phyloP scores from a whole-genome alignment of 2,329 filamentous ascomycete species.

The Neofusicoccum sp. region DNA sequence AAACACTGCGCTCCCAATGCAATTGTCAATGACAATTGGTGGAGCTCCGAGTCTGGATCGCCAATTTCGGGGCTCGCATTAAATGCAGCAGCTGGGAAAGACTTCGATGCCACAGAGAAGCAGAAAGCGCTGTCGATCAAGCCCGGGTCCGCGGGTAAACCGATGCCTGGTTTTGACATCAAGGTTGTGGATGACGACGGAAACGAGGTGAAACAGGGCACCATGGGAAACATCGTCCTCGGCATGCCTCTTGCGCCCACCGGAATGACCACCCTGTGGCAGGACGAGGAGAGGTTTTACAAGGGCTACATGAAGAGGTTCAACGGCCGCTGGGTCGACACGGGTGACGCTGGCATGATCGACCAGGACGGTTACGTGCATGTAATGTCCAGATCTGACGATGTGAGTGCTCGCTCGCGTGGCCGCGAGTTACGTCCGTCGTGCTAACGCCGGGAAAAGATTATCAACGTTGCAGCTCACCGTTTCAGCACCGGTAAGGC shows the following conservation, averaged over 20 bases:
- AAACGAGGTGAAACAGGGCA: conserved; percentile 65
- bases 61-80: conserved; percentile 66
- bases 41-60: conserved; percentile 69
- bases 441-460: conserved; percentile 31
- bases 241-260: conserved; percentile 79
- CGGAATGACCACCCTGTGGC: conserved; percentile 81
- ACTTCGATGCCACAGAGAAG: conserved; percentile 46
- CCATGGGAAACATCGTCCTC: conserved; percentile 90
- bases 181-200: conserved; percentile 79
- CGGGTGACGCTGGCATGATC: conserved; percentile 84
- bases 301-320: conserved; percentile 82
- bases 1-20: conserved; percentile 64
- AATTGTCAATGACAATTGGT: conserved; percentile 69
- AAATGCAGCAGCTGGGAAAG: conserved; percentile 59
- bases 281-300: conserved; percentile 83
- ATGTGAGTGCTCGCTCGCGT: conserved; percentile 39
- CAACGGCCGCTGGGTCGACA: conserved; percentile 79
- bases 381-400: conserved; percentile 68
- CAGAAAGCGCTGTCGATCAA: conserved; percentile 61
- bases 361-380: conserved; percentile 68
- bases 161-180: conserved; percentile 90
- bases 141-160: conserved; percentile 83
- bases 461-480: conserved; percentile 95
- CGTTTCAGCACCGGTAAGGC: conserved; percentile 76
- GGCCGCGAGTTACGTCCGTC: neutral